Evolutionary conservation across 1,284 basidiomycete species (phyloP).

Genomic region (Cutaneotrichosporon dermatis): DNA sequence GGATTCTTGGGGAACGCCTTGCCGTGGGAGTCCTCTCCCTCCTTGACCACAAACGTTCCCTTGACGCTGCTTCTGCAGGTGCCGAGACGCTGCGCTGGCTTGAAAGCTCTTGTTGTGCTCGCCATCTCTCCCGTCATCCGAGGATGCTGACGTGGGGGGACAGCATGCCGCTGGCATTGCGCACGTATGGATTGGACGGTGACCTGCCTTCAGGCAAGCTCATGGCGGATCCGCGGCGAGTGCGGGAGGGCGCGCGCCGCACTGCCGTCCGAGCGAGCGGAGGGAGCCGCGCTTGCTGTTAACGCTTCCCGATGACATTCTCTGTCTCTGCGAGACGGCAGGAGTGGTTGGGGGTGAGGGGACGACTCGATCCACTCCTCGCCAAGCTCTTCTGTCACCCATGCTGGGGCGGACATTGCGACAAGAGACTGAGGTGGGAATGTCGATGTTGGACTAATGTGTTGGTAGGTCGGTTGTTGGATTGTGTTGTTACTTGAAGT

Average conservation of each 20-base stretch:
- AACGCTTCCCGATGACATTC: conserved; percentile 14
- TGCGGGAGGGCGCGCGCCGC: conserved; percentile 31
- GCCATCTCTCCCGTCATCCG: conserved; percentile 4
- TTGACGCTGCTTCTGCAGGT: conserved; percentile 5
- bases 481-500: conserved; percentile 8
- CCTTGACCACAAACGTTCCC: conserved; percentile 76
- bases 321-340: conserved; percentile 26
- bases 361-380: conserved; percentile 68
- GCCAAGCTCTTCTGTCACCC: conserved; percentile 71
- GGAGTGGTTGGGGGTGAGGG: conserved; percentile 57
- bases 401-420: conserved; percentile 54
- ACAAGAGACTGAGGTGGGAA: conserved; percentile 9
- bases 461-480: not conserved
- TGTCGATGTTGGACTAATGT: not conserved
- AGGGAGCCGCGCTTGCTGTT: conserved; percentile 40
- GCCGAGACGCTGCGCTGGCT: conserved; percentile 5
- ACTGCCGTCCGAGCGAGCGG: conserved; percentile 32
- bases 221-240: conserved; percentile 12
- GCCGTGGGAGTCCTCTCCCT: conserved; percentile 60
- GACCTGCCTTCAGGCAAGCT: conserved; percentile 9
- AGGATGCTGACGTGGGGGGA: conserved; percentile 13
- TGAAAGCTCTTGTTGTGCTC: not conserved
- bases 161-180: conserved; percentile 17
- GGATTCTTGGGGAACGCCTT: conserved; percentile 39
- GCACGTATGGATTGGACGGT: conserved; percentile 15